phyloP scores from a whole-genome alignment of 257 asterid species.

The Misopates orontium region DNA sequence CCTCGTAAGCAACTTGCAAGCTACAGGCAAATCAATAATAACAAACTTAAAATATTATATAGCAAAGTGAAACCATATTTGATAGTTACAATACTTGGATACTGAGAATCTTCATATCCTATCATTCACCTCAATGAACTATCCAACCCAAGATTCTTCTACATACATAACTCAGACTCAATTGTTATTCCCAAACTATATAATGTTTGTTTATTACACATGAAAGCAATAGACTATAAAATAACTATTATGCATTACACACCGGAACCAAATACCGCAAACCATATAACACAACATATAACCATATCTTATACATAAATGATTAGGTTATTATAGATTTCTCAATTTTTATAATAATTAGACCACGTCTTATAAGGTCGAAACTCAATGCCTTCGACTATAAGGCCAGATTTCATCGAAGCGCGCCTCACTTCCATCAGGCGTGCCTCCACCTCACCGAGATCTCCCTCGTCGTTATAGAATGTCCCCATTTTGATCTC shows the following conservation, averaged over 20 bases:
- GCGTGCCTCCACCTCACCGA: constrained; percentile 30
- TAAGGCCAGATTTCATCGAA: neutral
- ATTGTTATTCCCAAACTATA: neutral
- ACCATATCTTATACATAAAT: neutral
- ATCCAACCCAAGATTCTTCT: too few species aligned
- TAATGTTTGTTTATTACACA: too few species aligned
- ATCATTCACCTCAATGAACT: too few species aligned
- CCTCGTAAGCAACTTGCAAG: too few species aligned
- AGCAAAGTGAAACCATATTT: too few species aligned
- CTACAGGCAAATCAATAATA: too few species aligned
- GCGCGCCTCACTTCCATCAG: constrained; percentile 1
- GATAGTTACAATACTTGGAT: too few species aligned
- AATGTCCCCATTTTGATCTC: constrained; percentile 41
- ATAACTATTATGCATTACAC: too few species aligned
- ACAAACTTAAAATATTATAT: too few species aligned
- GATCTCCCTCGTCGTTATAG: constrained; percentile 25
- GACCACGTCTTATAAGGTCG: constrained; percentile 15
- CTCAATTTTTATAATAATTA: neutral
- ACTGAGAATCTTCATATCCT: too few species aligned
- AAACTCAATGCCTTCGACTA: constrained; percentile 38
- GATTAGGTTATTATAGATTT: neutral
- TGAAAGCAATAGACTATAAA: too few species aligned
- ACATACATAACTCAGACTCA: neutral
- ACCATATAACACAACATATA: neutral
- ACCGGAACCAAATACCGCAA: too few species aligned